These are phyloP conservation scores for Microcera coccophila DNA, from an alignment of 2,329 filamentous ascomycete species.

Conservation along the genomic window DNA sequence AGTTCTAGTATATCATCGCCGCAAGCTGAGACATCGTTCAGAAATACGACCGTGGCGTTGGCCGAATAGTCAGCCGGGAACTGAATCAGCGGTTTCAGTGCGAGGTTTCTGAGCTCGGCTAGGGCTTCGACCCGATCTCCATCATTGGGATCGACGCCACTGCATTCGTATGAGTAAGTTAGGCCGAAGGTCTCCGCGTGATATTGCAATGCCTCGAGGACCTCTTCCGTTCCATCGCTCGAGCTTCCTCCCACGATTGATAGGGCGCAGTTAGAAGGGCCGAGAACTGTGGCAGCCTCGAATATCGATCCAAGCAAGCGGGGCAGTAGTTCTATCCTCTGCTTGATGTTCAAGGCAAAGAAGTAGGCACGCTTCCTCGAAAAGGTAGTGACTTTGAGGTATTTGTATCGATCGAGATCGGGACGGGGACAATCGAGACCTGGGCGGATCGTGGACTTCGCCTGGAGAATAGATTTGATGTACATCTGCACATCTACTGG, in stretches of 20 bases:
- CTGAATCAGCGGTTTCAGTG: conserved; percentile 44
- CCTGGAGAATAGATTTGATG: neutral
- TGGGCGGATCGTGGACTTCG: neutral
- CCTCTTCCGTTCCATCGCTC: conserved; percentile 49
- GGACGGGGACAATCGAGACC: conserved; percentile 30
- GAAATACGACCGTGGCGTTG: conserved; percentile 46
- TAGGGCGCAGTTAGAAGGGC: conserved; percentile 47
- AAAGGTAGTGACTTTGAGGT: conserved; percentile 9
- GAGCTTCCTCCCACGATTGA: conserved; percentile 56
- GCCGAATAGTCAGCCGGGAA: conserved; percentile 22
- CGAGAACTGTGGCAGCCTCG: conserved; percentile 47
- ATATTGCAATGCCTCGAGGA: conserved; percentile 41
- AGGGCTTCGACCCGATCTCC: conserved; percentile 45
- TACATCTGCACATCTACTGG: neutral
- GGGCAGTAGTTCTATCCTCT: conserved; percentile 44
- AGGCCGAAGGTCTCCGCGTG: conserved; percentile 37
- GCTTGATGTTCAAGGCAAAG: conserved; percentile 51
- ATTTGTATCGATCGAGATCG: conserved; percentile 18
- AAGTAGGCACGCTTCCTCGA: conserved; percentile 38
- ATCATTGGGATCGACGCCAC: conserved; percentile 40
- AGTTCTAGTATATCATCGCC: conserved; percentile 56
- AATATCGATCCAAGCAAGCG: conserved; percentile 50
- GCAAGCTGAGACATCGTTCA: conserved; percentile 53
- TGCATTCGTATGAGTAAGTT: conserved; percentile 41
- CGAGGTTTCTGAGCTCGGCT: conserved; percentile 50